phyloP scores from a whole-genome alignment of 169 alveolate genomes.

The Plasmodium sp. region DNA sequence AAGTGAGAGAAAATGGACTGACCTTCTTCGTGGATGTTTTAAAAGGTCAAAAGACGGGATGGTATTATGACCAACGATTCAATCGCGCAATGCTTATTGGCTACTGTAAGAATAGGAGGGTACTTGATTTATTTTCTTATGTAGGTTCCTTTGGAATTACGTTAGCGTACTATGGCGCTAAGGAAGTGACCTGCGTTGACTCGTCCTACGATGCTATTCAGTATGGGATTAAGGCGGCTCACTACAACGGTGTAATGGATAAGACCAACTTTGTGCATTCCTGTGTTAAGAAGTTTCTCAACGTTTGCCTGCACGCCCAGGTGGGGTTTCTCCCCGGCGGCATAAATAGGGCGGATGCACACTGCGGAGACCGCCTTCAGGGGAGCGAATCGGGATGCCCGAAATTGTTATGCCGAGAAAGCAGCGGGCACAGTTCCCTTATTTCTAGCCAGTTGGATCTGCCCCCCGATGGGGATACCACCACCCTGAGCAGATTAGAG shows the following conservation, averaged over 20 bases:
- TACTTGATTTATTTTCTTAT: conserved; percentile 76
- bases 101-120: conserved; percentile 60
- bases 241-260: conserved; percentile 51
- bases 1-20: conserved; percentile 76
- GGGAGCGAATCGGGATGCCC: not conserved
- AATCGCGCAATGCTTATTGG: conserved; percentile 75
- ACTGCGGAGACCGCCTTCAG: not conserved
- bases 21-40: conserved; percentile 77
- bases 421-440: not conserved
- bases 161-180: conserved; percentile 78
- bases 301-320: conserved; percentile 20
- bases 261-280: conserved; percentile 63
- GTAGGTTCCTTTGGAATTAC: conserved; percentile 78
- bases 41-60: conserved; percentile 77
- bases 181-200: conserved; percentile 77
- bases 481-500: not conserved
- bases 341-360: not conserved
- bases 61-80: conserved; percentile 76
- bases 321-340: not conserved
- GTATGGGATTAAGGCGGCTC: conserved; percentile 69
- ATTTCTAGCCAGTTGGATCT: not conserved
- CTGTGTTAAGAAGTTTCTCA: conserved; percentile 45
- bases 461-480: not conserved
- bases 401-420: not conserved
- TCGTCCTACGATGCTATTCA: conserved; percentile 71